Evolutionary conservation across 768 basidiomycete species (phyloP).

Genomic region (Russula dissimulans): DNA sequence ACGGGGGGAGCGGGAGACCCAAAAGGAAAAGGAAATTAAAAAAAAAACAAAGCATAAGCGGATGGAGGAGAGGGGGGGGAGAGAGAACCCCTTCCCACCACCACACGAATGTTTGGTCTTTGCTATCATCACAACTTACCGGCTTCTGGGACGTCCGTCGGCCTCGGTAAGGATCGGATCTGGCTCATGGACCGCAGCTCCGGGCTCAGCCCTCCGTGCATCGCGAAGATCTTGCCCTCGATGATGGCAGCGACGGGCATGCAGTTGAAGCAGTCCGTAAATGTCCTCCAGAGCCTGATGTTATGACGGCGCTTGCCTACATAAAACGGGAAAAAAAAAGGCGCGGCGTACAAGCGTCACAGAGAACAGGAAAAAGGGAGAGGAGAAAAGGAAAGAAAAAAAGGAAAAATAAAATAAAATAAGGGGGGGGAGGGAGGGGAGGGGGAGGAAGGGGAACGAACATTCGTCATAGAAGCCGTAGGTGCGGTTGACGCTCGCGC

Average conservation of each 20-base stretch:
- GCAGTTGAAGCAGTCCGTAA: slow-evolving; percentile 99
- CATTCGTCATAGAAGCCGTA: slow-evolving; percentile 99
- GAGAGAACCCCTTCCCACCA: neutral
- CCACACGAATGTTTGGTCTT: neutral
- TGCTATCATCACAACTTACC: slow-evolving; percentile 40
- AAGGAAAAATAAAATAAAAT: neutral
- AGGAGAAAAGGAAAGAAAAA: no score
- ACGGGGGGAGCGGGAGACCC: neutral
- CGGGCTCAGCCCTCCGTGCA: slow-evolving; percentile 96
- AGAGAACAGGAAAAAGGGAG: no score
- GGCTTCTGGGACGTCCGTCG: slow-evolving; percentile 97
- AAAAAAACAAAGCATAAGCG: neutral
- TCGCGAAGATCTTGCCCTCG: slow-evolving; percentile 99
- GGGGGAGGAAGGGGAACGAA: slow-evolving; percentile 35
- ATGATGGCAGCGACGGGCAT: slow-evolving; percentile 98
- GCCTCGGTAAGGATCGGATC: slow-evolving; percentile 96
- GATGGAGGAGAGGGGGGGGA: neutral
- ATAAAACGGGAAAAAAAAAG: no score
- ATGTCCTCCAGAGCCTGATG: slow-evolving; percentile 99
- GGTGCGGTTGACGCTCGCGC: slow-evolving; percentile 97
- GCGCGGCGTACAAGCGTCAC: no score
- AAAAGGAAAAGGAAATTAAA: neutral
- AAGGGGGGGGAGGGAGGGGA: slow-evolving; percentile 17
- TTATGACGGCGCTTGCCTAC: slow-evolving; percentile 98
- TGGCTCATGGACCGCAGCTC: slow-evolving; percentile 99